Percentiles rank a stretch among this genome's conserved stretches.
Conservation (phyloP, 176 grass and related monocot species). For the Stipa capillata region DNA sequence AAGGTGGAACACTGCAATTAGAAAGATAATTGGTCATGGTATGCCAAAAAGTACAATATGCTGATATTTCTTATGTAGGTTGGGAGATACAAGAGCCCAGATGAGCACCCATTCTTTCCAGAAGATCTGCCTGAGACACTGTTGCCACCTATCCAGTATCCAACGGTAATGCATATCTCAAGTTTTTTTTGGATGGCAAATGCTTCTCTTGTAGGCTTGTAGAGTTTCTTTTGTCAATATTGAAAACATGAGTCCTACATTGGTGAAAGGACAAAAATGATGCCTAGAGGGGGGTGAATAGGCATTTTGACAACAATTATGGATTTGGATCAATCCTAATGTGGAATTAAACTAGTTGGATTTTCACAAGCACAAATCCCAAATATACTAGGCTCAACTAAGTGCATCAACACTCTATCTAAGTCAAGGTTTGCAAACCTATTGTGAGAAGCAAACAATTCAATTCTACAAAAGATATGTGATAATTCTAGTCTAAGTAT, state of each 20-base stretch:
- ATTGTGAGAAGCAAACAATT: no score
- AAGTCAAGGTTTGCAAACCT: no score
- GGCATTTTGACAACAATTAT: no score
- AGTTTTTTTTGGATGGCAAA: background rate
- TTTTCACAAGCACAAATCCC: no score
- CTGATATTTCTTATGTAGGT: conserved; percentile 44
- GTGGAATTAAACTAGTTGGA: no score
- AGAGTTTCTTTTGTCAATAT: background rate
- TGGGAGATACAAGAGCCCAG: conserved; percentile 95
- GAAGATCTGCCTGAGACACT: conserved; percentile 65
- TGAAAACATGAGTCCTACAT: background rate
- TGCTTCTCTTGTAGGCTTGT: conserved; percentile 2
- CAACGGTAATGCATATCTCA: conserved; percentile 38
- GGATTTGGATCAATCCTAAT: no score
- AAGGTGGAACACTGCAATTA: conserved; percentile 32
- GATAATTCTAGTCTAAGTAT: no score
- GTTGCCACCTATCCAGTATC: conserved; percentile 86
- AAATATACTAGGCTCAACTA: no score
- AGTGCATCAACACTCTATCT: no score
- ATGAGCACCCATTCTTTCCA: conserved; percentile 95
- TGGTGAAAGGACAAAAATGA: no score
- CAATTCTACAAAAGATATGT: no score
- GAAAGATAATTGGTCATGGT: background rate
- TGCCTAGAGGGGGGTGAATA: no score
- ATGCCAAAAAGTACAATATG: background rate